Evolutionary conservation across 1,284 basidiomycete species (phyloP).

Genomic region (Trichosporon sp.): DNA sequence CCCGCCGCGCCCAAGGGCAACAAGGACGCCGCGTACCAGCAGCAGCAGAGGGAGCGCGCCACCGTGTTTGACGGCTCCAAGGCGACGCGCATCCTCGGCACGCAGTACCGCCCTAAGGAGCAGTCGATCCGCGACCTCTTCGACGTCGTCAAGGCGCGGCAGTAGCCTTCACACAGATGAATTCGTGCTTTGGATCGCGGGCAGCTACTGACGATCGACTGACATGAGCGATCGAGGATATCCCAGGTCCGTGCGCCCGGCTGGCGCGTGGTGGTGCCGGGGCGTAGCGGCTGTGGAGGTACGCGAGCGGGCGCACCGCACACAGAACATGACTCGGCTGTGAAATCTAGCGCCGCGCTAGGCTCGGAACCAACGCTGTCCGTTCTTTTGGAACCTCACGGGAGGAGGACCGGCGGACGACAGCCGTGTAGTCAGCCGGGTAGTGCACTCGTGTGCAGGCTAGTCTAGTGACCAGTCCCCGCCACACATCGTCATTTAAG

Average conservation of each 20-base stretch:
- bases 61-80: conserved; percentile 32
- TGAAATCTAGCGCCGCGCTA: neutral
- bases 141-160: neutral
- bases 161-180: no score
- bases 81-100: conserved; percentile 31
- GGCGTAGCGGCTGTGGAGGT: neutral
- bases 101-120: conserved; percentile 27
- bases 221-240: neutral
- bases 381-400: neutral
- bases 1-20: conserved; percentile 7
- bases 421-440: no score
- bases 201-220: neutral
- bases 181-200: no score
- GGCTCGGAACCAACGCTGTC: neutral
- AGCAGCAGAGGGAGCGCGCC: conserved; percentile 6
- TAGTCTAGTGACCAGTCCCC: neutral
- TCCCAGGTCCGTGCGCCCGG: neutral
- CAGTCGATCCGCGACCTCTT: conserved; percentile 2
- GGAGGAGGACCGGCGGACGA: no score
- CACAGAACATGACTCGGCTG: neutral
- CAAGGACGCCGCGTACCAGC: conserved; percentile 8
- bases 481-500: neutral
- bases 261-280: neutral
- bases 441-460: no score
- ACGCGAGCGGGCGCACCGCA: neutral